Evolutionary conservation across 768 basidiomycete species (phyloP).

Genomic region (Russula foetens): DNA sequence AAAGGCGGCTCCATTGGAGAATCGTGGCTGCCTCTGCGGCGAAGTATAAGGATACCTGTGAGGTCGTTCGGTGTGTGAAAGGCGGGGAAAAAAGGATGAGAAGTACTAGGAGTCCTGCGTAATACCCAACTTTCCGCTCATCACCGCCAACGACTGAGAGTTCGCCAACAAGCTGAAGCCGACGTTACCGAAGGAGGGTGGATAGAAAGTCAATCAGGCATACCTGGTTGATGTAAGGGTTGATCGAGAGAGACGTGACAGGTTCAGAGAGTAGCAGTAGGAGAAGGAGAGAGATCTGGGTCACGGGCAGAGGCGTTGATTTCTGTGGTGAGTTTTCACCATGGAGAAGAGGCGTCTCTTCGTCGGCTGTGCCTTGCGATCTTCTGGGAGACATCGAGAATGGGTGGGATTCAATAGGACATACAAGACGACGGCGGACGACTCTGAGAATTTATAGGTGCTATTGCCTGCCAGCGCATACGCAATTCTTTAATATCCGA

Average conservation of each 20-base stretch:
- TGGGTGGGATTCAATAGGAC: constrained; percentile 21
- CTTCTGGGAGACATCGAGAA: constrained; percentile 25
- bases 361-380: neutral
- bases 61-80: neutral
- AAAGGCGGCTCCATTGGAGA: constrained; percentile 39
- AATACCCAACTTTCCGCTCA: constrained; percentile 39
- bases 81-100: neutral
- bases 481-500: neutral
- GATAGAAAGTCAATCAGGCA: neutral
- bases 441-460: constrained; percentile 23
- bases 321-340: neutral
- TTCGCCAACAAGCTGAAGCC: constrained; percentile 34
- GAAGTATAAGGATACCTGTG: constrained; percentile 42
- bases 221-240: constrained; percentile 46
- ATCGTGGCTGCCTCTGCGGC: constrained; percentile 38
- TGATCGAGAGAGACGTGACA: constrained; percentile 27
- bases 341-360: constrained; percentile 8
- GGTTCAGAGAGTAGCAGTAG: constrained; percentile 6
- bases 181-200: too few species aligned
- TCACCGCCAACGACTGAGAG: constrained; percentile 37
- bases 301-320: constrained; percentile 4
- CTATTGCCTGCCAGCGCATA: constrained; percentile 2
- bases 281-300: constrained; percentile 5
- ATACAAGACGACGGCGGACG: constrained; percentile 18
- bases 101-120: constrained; percentile 42